Evolutionary conservation across 352 stramenopile genomes (phyloP).

Genomic region (Globisporangium echinulatum): DNA sequence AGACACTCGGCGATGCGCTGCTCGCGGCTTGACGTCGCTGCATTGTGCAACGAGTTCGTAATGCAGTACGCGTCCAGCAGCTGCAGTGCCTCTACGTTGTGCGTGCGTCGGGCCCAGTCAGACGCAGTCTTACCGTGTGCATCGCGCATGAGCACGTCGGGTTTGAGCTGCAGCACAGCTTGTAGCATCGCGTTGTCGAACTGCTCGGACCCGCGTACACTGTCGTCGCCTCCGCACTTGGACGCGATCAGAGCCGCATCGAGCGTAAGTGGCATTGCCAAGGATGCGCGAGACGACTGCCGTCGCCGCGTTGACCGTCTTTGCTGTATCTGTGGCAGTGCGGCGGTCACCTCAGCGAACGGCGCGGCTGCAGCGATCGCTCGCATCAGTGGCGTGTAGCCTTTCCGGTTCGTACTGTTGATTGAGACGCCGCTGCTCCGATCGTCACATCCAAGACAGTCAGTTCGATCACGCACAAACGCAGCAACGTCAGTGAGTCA

Average conservation of each 20-base stretch:
- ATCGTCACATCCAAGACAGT: neutral
- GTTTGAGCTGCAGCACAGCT: slow-evolving; percentile 30
- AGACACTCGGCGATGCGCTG: slow-evolving; percentile 28
- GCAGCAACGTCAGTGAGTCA: neutral
- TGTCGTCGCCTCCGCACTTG: slow-evolving; percentile 1
- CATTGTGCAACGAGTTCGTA: slow-evolving; percentile 26
- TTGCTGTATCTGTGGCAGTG: neutral
- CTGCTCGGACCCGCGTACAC: neutral
- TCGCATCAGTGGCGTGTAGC: slow-evolving; percentile 75
- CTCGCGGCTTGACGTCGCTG: slow-evolving; percentile 26
- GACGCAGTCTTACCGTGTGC: slow-evolving; percentile 46
- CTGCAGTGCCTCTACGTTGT: slow-evolving; percentile 25
- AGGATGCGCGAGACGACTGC: neutral
- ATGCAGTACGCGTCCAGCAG: slow-evolving; percentile 32
- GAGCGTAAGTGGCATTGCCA: neutral
- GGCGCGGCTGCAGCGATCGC: slow-evolving; percentile 42
- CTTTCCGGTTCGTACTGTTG: slow-evolving; percentile 36
- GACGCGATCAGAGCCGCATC: slow-evolving; percentile 1
- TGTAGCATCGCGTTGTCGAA: slow-evolving; percentile 55
- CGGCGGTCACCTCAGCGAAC: slow-evolving; percentile 10
- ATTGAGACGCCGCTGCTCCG: slow-evolving; percentile 46
- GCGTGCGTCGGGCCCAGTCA: slow-evolving; percentile 54
- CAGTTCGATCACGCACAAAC: neutral
- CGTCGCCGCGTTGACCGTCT: neutral
- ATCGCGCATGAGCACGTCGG: slow-evolving; percentile 38